Conservation (phyloP, 2,329 filamentous ascomycete genomes). For the Pezicula radicicola region DNA sequence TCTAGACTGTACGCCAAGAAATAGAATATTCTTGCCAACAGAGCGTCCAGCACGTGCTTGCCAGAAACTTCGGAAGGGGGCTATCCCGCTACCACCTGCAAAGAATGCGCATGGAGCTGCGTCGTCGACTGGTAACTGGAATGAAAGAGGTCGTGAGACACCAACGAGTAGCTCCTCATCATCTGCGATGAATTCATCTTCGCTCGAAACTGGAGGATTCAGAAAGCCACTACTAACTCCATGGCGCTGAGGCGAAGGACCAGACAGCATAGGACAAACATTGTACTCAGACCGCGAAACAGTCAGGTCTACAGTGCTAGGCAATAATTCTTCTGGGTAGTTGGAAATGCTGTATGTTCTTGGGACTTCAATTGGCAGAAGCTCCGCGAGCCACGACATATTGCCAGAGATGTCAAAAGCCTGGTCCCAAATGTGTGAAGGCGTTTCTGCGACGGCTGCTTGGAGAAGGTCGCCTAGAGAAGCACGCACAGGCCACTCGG, state of each 20-base stretch:
- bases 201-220: constrained; percentile 41
- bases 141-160: constrained; percentile 47
- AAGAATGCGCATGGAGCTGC: constrained; percentile 50
- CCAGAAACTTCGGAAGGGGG: constrained; percentile 53
- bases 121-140: constrained; percentile 47
- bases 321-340: constrained; percentile 46
- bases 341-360: constrained; percentile 52
- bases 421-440: constrained; percentile 45
- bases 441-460: constrained; percentile 43
- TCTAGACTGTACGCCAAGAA: constrained; percentile 49
- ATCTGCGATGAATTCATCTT: constrained; percentile 34
- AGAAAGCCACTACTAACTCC: constrained; percentile 52
- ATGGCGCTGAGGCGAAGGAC: constrained; percentile 25
- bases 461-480: constrained; percentile 49
- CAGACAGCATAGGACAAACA: constrained; percentile 33
- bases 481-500: constrained; percentile 49
- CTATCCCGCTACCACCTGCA: constrained; percentile 51
- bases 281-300: constrained; percentile 50
- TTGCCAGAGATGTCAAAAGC: constrained; percentile 42
- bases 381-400: constrained; percentile 39
- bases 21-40: constrained; percentile 45
- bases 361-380: constrained; percentile 46
- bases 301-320: constrained; percentile 47
- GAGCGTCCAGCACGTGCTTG: constrained; percentile 40
- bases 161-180: constrained; percentile 49